These are phyloP conservation scores for Saccharomyces hybrid DNA, from an alignment of 1,139 yeast species.

Conservation along the genomic window DNA sequence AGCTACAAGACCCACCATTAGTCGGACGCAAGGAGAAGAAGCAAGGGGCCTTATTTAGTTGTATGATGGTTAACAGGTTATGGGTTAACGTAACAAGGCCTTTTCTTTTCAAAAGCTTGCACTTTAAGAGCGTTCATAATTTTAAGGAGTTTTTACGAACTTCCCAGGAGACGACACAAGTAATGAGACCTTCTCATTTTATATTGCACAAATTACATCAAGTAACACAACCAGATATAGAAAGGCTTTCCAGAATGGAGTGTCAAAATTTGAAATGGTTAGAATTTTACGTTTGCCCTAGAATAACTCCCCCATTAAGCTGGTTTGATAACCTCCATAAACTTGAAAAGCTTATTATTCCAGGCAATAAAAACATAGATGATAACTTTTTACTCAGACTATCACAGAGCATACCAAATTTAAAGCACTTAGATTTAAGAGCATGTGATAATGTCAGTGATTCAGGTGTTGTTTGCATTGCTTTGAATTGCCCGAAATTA, in stretches of 20 bases:
- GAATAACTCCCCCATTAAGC: conserved; percentile 46
- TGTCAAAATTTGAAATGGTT: conserved; percentile 53
- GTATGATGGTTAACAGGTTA: conserved; percentile 59
- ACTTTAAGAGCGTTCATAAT: conserved; percentile 44
- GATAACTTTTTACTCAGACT: conserved; percentile 52
- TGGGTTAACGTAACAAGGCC: conserved; percentile 55
- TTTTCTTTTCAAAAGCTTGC: conserved; percentile 47
- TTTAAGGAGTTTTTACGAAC: conserved; percentile 40
- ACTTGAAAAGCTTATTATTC: conserved; percentile 56
- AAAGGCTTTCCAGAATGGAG: conserved; percentile 36
- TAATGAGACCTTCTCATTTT: conserved; percentile 36
- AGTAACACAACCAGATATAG: conserved; percentile 40
- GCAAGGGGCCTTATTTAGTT: conserved; percentile 41
- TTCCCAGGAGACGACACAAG: conserved; percentile 3
- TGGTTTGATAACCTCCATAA: conserved; percentile 37
- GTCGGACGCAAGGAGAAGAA: conserved; percentile 7
- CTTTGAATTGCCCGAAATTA: conserved; percentile 50
- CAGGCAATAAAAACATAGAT: conserved; percentile 64
- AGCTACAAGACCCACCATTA: conserved; percentile 6
- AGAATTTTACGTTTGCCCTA: conserved; percentile 81
- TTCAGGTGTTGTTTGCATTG: conserved; percentile 60
- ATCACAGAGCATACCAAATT: conserved; percentile 49
- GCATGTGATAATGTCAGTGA: conserved; percentile 81
- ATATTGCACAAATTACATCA: conserved; percentile 45
- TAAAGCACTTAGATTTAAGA: conserved; percentile 64